phyloP scores from a whole-genome alignment of 2,329 filamentous ascomycete genomes.

The Trichoderma afroharzianum region DNA sequence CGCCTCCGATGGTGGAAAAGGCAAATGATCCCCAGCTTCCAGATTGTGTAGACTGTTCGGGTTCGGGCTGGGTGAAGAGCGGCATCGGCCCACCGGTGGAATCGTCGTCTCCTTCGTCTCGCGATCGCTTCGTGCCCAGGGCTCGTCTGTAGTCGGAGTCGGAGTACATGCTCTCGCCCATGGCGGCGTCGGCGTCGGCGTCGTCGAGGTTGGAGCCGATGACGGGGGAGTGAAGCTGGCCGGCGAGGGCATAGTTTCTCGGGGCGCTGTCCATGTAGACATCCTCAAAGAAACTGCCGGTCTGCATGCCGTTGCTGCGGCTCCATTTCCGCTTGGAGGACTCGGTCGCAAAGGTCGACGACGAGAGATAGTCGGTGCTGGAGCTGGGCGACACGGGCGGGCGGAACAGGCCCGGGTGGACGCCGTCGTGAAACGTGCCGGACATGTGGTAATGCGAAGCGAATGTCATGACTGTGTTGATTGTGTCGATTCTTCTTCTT shows the following conservation, averaged over 20 bases:
- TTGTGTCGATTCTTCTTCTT: not conserved
- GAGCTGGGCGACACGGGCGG: constrained; percentile 42
- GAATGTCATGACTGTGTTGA: constrained; percentile 26
- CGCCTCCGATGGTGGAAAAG: constrained; percentile 59
- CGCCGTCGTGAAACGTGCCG: constrained; percentile 35
- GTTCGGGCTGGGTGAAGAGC: constrained; percentile 30
- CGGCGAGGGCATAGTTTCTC: constrained; percentile 47
- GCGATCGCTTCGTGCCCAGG: constrained; percentile 45
- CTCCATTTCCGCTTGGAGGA: constrained; percentile 45
- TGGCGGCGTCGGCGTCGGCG: constrained; percentile 30
- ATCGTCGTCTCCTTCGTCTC: constrained; percentile 35
- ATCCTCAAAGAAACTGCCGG: constrained; percentile 12
- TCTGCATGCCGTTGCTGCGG: constrained; percentile 24
- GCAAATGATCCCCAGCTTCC: constrained; percentile 56
- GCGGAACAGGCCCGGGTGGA: constrained; percentile 46
- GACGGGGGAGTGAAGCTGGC: constrained; percentile 50
- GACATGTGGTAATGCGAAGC: constrained; percentile 35
- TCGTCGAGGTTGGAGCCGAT: constrained; percentile 27
- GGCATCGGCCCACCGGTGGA: constrained; percentile 29
- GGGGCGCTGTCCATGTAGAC: constrained; percentile 23
- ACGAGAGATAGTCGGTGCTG: constrained; percentile 38
- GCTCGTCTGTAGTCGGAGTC: constrained; percentile 54
- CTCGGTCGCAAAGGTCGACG: constrained; percentile 25
- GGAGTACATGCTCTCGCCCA: constrained; percentile 55
- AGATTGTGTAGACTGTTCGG: constrained; percentile 26